A percentile compares a stretch with the other conserved stretches of the same genome.
Conservation (phyloP, 148 eudicot genomes). For the Agrostemma githago region DNA sequence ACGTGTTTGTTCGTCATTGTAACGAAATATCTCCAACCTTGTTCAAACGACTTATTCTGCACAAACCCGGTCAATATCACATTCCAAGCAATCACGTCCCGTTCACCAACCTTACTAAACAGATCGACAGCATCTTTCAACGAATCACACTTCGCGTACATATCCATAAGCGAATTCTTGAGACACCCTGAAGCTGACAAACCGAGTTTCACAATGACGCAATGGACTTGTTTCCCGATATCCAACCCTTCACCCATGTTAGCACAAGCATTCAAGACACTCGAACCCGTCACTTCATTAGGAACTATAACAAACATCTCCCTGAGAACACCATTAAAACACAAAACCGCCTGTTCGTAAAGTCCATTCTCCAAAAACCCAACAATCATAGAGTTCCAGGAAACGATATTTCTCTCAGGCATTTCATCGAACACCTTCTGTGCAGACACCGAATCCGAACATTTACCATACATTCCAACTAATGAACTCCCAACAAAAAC, state of each 20-base stretch:
- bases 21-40: constrained; percentile 44
- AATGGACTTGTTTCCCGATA: constrained; percentile 23
- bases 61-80: constrained; percentile 40
- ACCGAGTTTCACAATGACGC: constrained; percentile 33
- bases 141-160: constrained; percentile 44
- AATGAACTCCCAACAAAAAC: constrained; percentile 46
- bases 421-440: constrained; percentile 40
- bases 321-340: constrained; percentile 29
- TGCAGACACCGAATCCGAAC: constrained; percentile 31
- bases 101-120: constrained; percentile 26
- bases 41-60: constrained; percentile 37
- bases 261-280: constrained; percentile 56
- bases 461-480: constrained; percentile 50
- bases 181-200: constrained; percentile 33
- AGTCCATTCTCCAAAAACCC: constrained; percentile 33
- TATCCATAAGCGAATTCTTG: constrained; percentile 46
- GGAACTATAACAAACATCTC: constrained; percentile 25
- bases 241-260: constrained; percentile 25
- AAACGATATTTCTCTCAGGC: constrained; percentile 34
- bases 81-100: constrained; percentile 52
- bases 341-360: constrained; percentile 26
- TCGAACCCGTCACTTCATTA: constrained; percentile 43
- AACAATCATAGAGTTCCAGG: constrained; percentile 47
- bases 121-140: constrained; percentile 31
- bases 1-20: constrained; percentile 35